These are phyloP conservation scores for Eucalyptus sideroxylon DNA, from an alignment of 345 rosid genomes.

Conservation along the genomic window DNA sequence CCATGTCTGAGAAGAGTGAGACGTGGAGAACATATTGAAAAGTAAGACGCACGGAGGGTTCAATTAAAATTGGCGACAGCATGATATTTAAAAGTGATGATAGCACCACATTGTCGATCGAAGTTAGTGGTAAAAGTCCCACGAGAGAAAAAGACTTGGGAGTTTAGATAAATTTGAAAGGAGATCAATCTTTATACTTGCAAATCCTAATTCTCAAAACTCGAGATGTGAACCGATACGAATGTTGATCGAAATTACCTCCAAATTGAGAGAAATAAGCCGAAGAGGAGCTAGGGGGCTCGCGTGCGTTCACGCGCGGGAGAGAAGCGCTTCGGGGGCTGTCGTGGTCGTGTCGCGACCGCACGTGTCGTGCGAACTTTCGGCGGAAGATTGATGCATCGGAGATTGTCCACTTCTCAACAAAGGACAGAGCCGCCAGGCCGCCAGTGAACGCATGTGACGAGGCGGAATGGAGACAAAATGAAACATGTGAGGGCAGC, in stretches of 20 bases:
- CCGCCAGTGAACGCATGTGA: neutral
- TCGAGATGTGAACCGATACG: neutral
- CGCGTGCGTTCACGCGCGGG: neutral
- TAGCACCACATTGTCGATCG: accelerated
- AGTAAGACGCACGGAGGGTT: neutral
- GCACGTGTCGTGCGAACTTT: neutral
- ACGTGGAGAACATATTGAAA: neutral
- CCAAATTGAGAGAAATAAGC: neutral
- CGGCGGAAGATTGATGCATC: neutral
- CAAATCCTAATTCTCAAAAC: neutral
- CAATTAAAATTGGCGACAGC: accelerated
- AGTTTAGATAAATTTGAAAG: neutral
- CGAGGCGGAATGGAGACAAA: neutral
- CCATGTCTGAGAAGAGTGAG: neutral
- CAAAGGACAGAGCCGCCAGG: neutral
- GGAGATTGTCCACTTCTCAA: neutral
- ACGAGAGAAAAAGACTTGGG: accelerated
- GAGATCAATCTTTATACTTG: neutral
- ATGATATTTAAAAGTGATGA: neutral
- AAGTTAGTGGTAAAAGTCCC: accelerated
- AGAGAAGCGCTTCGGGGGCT: neutral
- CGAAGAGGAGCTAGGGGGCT: neutral
- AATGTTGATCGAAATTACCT: neutral
- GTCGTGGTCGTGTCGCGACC: neutral
- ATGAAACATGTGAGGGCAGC: neutral